Percentiles rank a stretch among this genome's conserved stretches.
Conservation (phyloP, 148 eudicot species). For the Silene uniflora region DNA sequence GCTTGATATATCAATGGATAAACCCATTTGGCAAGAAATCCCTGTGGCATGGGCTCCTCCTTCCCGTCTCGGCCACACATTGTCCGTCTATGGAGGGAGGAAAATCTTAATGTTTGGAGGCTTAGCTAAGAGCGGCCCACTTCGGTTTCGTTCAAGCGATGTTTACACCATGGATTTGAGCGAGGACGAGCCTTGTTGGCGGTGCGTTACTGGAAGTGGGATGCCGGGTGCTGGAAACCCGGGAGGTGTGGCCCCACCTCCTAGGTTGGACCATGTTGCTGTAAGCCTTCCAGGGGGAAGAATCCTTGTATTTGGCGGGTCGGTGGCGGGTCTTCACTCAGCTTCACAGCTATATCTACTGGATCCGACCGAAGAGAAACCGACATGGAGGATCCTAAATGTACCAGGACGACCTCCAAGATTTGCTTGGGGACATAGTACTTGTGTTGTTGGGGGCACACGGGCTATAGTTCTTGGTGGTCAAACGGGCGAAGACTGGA, state of each 20-base stretch:
- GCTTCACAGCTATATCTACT: constrained; percentile 89
- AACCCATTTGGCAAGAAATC: constrained; percentile 88
- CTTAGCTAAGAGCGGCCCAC: constrained; percentile 86
- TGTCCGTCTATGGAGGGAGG: constrained; percentile 88
- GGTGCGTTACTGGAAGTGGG: constrained; percentile 80
- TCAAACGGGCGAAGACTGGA: constrained; percentile 97
- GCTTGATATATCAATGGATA: constrained; percentile 90
- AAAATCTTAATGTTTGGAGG: constrained; percentile 97
- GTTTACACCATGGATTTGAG: constrained; percentile 87
- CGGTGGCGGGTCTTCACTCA: constrained; percentile 96
- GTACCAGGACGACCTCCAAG: constrained; percentile 91
- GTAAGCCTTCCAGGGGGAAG: constrained; percentile 96
- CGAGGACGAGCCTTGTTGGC: constrained; percentile 92
- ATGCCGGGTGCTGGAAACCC: constrained; percentile 98
- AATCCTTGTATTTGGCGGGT: constrained; percentile 88
- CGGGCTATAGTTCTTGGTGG: constrained; percentile 97
- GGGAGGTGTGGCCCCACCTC: constrained; percentile 92
- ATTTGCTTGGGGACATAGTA: constrained; percentile 98
- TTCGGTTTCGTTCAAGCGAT: constrained; percentile 80
- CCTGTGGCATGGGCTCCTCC: constrained; percentile 93
- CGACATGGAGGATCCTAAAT: constrained; percentile 88
- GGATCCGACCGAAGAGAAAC: constrained; percentile 93
- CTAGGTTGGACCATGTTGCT: constrained; percentile 92
- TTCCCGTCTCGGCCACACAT: constrained; percentile 85
- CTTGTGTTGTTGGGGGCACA: constrained; percentile 92